Percentiles rank a stretch among this genome's conserved stretches.
These are phyloP conservation scores for Penicillium silybi DNA, from an alignment of 495 filamentous ascomycete genomes.

Conservation along the genomic window DNA sequence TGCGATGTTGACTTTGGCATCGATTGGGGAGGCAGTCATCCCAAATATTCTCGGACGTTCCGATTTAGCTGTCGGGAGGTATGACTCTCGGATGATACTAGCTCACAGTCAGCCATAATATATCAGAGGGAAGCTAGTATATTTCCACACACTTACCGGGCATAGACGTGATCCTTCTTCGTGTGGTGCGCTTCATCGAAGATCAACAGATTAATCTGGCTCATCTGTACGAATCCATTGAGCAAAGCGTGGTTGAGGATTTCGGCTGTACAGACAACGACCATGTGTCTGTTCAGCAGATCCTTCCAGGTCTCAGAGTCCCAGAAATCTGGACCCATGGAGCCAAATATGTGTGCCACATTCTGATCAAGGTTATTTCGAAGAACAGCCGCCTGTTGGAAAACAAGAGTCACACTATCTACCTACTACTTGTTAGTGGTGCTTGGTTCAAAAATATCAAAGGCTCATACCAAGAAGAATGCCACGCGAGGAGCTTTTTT, in stretches of 20 bases:
- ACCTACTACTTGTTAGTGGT: conserved; percentile 44
- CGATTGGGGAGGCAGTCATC: conserved; percentile 98
- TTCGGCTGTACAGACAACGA: conserved; percentile 91
- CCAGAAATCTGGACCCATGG: conserved; percentile 66
- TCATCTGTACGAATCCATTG: conserved; percentile 75
- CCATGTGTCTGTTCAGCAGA: conserved; percentile 67
- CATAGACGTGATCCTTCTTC: conserved; percentile 92
- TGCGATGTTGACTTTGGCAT: conserved; percentile 67
- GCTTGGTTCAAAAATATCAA: not conserved
- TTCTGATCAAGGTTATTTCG: conserved; percentile 78
- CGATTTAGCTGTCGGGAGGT: conserved; percentile 44
- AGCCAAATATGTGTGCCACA: conserved; percentile 74
- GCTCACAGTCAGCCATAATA: conserved; percentile 8
- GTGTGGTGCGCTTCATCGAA: conserved; percentile 98
- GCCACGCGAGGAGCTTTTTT: conserved; percentile 62
- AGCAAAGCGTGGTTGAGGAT: conserved; percentile 76
- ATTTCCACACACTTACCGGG: conserved; percentile 43
- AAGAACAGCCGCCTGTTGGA: conserved; percentile 83
- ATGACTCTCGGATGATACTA: conserved; percentile 85
- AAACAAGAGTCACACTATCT: conserved; percentile 85
- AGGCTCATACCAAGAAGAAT: conserved; percentile 70
- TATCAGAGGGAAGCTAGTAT: not conserved
- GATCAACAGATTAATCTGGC: conserved; percentile 82
- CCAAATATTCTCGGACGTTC: conserved; percentile 80
- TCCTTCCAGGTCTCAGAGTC: conserved; percentile 64